Percentiles rank a stretch among this genome's conserved stretches.
phyloP scores from a whole-genome alignment of 768 basidiomycete species.

The Clathrus columnatus region DNA sequence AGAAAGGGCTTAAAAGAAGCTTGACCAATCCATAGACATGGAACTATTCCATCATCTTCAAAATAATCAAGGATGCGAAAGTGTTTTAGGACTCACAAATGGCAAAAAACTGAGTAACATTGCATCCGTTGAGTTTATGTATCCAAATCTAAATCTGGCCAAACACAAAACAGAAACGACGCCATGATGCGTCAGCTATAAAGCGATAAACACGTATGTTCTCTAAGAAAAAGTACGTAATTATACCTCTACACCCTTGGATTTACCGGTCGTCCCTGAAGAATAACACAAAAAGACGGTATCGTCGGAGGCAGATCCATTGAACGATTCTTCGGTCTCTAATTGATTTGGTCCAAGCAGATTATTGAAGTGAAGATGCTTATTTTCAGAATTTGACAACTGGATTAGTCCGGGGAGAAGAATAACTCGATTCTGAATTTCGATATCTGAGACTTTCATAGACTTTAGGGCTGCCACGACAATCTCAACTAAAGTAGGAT shows the following conservation, averaged over 20 bases:
- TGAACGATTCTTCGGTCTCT: constrained; percentile 44
- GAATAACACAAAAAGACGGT: constrained; percentile 59
- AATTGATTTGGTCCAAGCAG: constrained; percentile 45
- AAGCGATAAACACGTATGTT: constrained; percentile 23
- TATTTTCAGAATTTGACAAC: constrained; percentile 19
- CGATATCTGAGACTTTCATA: constrained; percentile 35
- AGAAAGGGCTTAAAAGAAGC: constrained; percentile 49
- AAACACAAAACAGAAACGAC: constrained; percentile 51
- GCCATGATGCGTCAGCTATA: constrained; percentile 38
- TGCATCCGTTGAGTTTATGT: constrained; percentile 33
- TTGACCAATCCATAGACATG: constrained; percentile 39
- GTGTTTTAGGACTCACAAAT: constrained; percentile 18
- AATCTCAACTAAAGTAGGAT: constrained; percentile 50
- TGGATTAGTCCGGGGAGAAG: constrained; percentile 40
- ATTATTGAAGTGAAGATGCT: constrained; percentile 31
- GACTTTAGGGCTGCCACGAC: constrained; percentile 48
- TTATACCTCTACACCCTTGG: constrained; percentile 55
- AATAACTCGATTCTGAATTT: constrained; percentile 47
- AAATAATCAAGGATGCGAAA: background rate
- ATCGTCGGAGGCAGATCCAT: constrained; percentile 43
- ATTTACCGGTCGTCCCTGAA: constrained; percentile 66
- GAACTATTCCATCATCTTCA: background rate
- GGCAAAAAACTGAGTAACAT: constrained; percentile 58
- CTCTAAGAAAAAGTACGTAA: constrained; percentile 4
- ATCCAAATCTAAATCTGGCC: constrained; percentile 36